Base-by-base conservation (phyloP, 2,329 filamentous ascomycete species). In the Xylaria sp. region DNA sequence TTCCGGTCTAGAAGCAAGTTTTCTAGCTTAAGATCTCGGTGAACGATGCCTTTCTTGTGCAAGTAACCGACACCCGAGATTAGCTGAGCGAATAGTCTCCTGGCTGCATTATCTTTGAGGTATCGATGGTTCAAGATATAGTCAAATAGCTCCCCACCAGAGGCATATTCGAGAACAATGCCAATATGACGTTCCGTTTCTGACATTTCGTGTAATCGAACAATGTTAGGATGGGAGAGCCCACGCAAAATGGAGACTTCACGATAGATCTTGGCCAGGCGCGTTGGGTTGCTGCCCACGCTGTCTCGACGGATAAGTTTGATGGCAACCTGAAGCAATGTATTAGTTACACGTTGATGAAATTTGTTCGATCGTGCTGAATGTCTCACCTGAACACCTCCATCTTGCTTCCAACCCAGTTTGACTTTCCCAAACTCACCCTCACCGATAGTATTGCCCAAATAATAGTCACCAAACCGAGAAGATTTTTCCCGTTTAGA, bases 381-480 rank as follows among this genome's bases (percentile, higher is more conserved):
- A 4, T 1, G 11, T 51, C 81, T 74, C 82, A 91, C 89, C 84
- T 95, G 91, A 58, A 97, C 92, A 72, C 91, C 94, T 68, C 94
- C 94, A 80, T 97, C 94, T 79, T 93, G 92, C 81, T 98, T 98
- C 96, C 96, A 99, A 30, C 96, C 96, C 77, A 98, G 89, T 81
- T 98, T 98, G 75, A 99, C 96, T 79, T 99, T 99, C 72, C 96
- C 96, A 79, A 99, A 99, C 81, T 99, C 96, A 70, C 96, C 96
- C 83, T 99, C 96, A 58, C 96, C 96, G 58, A 99, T 91, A 2
- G 95, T 98, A 79, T 97, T 95, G 42, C 96, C 96, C 3, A 99
- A 86, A 69, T 97, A 93, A 80, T 98, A 99, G 71, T 98, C 94
- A 68, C 95, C 95, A 78, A 99, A 98, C 73, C 93, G 94, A 50